Conservation (phyloP, 1,284 basidiomycete species). For the Ustilago shanxiensis region DNA sequence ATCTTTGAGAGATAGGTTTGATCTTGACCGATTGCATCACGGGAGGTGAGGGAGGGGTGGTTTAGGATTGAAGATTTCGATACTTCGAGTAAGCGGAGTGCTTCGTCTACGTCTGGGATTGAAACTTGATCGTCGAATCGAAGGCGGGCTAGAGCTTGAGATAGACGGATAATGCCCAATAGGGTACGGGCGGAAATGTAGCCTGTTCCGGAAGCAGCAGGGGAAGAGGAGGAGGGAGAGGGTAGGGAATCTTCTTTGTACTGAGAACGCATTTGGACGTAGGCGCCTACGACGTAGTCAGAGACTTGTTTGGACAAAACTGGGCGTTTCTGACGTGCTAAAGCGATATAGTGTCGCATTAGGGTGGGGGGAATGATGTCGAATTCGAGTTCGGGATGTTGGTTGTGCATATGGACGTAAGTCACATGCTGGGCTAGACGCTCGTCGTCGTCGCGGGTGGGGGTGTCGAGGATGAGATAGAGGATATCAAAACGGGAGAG, state of each 20-base stretch:
- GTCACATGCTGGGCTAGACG: slow-evolving; percentile 96
- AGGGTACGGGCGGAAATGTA: slow-evolving; percentile 98
- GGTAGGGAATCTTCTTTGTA: slow-evolving; percentile 91
- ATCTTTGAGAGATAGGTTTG: slow-evolving; percentile 62
- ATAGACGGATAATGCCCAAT: slow-evolving; percentile 90
- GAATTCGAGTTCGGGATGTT: slow-evolving; percentile 80
- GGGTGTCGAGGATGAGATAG: slow-evolving; percentile 97
- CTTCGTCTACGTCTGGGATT: slow-evolving; percentile 93
- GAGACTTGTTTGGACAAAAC: slow-evolving; percentile 87
- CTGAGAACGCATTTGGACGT: slow-evolving; percentile 91
- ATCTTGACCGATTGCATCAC: slow-evolving; percentile 42
- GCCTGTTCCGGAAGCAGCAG: slow-evolving; percentile 14
- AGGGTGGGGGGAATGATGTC: slow-evolving; percentile 83
- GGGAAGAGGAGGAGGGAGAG: slow-evolving; percentile 69
- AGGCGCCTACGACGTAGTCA: slow-evolving; percentile 92
- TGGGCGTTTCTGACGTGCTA: slow-evolving; percentile 89
- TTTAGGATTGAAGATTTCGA: slow-evolving; percentile 84
- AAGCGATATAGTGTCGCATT: slow-evolving; percentile 96
- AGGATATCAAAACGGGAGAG: slow-evolving; percentile 95
- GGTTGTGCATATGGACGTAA: slow-evolving; percentile 95
- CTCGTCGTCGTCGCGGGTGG: slow-evolving; percentile 92
- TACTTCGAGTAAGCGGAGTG: slow-evolving; percentile 93
- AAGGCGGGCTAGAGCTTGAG: slow-evolving; percentile 92
- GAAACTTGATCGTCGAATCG: slow-evolving; percentile 85
- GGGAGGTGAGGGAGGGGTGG: slow-evolving; percentile 23